Evolutionary conservation across 2,329 filamentous ascomycete genomes (phyloP), one percentile per base, ranked within the genome.

Genomic region (Ceratocystis papillata): DNA sequence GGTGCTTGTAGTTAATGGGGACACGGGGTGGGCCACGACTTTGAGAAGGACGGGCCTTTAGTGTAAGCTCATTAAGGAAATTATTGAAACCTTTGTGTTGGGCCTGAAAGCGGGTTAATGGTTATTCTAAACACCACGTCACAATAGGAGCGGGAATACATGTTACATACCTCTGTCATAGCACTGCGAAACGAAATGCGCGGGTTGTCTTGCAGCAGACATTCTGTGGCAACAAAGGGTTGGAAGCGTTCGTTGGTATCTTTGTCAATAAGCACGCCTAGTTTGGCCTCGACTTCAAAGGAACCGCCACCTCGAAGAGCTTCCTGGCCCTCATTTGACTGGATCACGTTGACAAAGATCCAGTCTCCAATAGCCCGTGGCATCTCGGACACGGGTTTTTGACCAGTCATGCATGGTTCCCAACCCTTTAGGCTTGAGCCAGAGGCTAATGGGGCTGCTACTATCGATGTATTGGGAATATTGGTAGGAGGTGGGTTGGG

Each of bases 211-310:
- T 79, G 79, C 22, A 96, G 75, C 5, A 95, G 78, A 61, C 84
- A 87, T 73, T 94, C 88, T 0, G 89, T 87, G 25, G 81, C 75
- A 3, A 94, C 80, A 5, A 84, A 83, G 8, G 92, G 76, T 8
- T 81, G 77, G 30, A 92, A 77, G n/a, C 90, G 82, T 60, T 86
- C 80, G 66, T 87, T 83, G 5, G 84, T 88, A 68, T 87, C 83
- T 72, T 84, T 85, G 73, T 90, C 86, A 67, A 93, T 83, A 15
- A 97, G 80, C 30, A 85, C 87, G 20, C 94, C 94, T 61, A 97
- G 79, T 75, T 97, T 97, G 8, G 91, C 94, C 77, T 99, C 94
- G 65, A 99, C 89, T 75, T 99, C 94, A 64, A 96, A 86, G 68
- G 90, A 83, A 15, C 91, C 87, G 5, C 84, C 85, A 17, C 83